These are phyloP conservation scores for Conticribra weissflogii DNA, from an alignment of 108 stramenopile genomes.

Conservation along the genomic window DNA sequence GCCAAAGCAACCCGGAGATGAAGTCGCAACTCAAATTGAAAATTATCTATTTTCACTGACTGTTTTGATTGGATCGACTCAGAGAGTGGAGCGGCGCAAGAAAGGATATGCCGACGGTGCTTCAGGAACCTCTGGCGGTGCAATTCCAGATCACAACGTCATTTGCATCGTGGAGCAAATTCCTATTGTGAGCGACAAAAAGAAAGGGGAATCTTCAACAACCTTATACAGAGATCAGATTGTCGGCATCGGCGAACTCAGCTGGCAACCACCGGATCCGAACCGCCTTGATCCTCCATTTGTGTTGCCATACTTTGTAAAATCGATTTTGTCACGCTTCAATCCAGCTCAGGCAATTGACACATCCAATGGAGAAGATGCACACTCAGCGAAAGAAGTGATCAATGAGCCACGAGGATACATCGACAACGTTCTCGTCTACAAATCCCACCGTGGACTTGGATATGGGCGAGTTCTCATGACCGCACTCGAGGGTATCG, in stretches of 20 bases:
- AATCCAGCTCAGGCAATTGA: slow-evolving; percentile 87
- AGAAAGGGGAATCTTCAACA: background rate
- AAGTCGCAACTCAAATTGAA: slow-evolving; percentile 34
- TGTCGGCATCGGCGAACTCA: slow-evolving; percentile 71
- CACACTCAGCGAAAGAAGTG: background rate
- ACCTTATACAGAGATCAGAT: slow-evolving; percentile 36
- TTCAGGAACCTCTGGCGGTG: background rate
- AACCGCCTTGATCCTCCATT: slow-evolving; percentile 65
- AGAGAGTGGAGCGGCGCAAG: slow-evolving; percentile 37
- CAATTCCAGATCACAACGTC: slow-evolving; percentile 43
- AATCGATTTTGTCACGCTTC: slow-evolving; percentile 37
- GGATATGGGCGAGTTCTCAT: slow-evolving; percentile 68
- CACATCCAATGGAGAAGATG: background rate
- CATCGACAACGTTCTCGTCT: slow-evolving; percentile 67
- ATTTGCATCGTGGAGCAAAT: slow-evolving; percentile 43
- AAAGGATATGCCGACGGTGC: slow-evolving; percentile 28
- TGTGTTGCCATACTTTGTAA: slow-evolving; percentile 56
- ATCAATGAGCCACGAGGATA: slow-evolving; percentile 42
- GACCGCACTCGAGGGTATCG: slow-evolving; percentile 70
- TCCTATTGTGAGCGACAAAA: slow-evolving; percentile 1
- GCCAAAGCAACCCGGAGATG: slow-evolving; percentile 17
- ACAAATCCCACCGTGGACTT: slow-evolving; percentile 52
- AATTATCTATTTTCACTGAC: slow-evolving; percentile 44
- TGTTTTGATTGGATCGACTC: slow-evolving; percentile 41
- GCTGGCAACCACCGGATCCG: slow-evolving; percentile 65